A percentile compares a stretch with the other conserved stretches of the same genome.
These are phyloP conservation scores for Vachellia pachyceras DNA, from an alignment of 306 rosid species.

Conservation along the genomic window DNA sequence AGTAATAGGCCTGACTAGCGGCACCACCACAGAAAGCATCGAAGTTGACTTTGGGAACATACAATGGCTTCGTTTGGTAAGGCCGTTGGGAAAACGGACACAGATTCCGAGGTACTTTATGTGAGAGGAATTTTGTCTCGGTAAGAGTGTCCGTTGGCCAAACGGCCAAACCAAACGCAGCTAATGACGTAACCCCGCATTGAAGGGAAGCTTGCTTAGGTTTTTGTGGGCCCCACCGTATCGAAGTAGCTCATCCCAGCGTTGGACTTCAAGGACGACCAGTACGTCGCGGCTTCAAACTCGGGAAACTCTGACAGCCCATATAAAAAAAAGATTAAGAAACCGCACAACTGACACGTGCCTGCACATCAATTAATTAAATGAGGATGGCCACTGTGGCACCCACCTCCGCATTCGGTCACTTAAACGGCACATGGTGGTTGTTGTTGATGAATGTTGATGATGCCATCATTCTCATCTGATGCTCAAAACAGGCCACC, in stretches of 20 bases:
- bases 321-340: background rate
- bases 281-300: background rate
- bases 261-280: background rate
- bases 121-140: too few species aligned
- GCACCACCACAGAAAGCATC: background rate
- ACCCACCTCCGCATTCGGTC: too few species aligned
- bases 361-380: too few species aligned
- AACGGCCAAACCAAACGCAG: too few species aligned
- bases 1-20: background rate
- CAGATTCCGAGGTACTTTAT: too few species aligned
- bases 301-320: background rate
- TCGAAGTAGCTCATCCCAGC: background rate
- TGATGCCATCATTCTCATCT: background rate
- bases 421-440: background rate
- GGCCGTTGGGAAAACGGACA: too few species aligned
- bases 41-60: too few species aligned
- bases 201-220: background rate
- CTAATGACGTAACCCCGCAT: too few species aligned
- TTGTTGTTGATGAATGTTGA: too few species aligned
- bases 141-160: too few species aligned
- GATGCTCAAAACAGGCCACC: background rate
- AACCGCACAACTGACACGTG: conserved; percentile 11
- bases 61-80: too few species aligned
- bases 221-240: background rate
- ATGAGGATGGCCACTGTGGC: too few species aligned